Evolutionary conservation across 306 rosid species (phyloP).

Genomic region (Myrica gale): DNA sequence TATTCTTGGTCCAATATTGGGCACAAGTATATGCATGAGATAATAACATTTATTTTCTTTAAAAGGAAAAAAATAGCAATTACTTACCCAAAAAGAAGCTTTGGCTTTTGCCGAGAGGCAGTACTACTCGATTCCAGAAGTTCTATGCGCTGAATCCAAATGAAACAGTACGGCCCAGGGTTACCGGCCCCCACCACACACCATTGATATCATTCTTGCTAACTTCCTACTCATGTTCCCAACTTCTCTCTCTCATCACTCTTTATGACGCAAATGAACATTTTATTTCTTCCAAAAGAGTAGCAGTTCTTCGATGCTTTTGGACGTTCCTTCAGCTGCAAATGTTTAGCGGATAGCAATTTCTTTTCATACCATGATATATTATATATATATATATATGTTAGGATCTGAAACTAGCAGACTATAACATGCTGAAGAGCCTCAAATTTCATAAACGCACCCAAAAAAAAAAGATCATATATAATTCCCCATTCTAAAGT

Average conservation of each 20-base stretch:
- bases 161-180: constrained; percentile 24
- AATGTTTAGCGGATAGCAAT: constrained; percentile 23
- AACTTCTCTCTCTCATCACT: constrained; percentile 1
- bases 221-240: constrained; percentile 43
- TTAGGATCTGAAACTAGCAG: constrained; percentile 33
- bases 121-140: constrained; percentile 27
- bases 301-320: constrained; percentile 16
- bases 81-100: constrained; percentile 17
- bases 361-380: constrained; percentile 31
- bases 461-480: background rate
- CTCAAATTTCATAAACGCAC: background rate
- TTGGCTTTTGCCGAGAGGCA: constrained; percentile 7
- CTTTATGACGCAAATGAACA: constrained; percentile 31
- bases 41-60: constrained; percentile 22
- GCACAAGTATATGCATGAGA: constrained; percentile 24
- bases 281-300: constrained; percentile 36
- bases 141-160: constrained; percentile 16
- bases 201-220: constrained; percentile 45
- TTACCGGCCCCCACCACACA: constrained; percentile 35
- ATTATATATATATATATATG: background rate
- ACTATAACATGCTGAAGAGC: constrained; percentile 29
- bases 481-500: background rate
- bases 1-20: constrained; percentile 37
- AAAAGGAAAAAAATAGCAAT: background rate
- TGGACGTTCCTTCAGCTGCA: constrained; percentile 40